A percentile compares a stretch with the other conserved stretches of the same genome.
Evolutionary conservation across 306 rosid genomes (phyloP).

Genomic region (Carpinus fangiana): DNA sequence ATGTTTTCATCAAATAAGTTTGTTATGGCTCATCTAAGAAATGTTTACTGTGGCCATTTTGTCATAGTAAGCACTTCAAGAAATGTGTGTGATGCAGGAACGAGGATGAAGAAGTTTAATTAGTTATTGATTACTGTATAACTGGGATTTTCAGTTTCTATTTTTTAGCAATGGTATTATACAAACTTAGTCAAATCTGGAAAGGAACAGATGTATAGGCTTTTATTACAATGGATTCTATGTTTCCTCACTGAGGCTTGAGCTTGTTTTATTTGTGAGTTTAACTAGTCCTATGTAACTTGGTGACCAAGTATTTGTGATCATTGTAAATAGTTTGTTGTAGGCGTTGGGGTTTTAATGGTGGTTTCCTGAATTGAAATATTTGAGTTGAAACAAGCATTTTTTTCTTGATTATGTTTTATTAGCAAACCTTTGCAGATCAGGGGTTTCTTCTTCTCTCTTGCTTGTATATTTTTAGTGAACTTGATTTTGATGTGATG

Average conservation of each 20-base stretch:
- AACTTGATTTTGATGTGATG: background rate
- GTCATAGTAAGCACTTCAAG: background rate
- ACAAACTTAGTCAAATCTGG: background rate
- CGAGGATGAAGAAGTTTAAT: background rate
- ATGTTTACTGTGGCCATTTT: background rate
- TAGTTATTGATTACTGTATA: background rate
- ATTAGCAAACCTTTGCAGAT: background rate
- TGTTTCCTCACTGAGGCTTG: background rate
- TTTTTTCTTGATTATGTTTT: background rate
- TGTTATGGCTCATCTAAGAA: background rate
- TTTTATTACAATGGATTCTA: background rate
- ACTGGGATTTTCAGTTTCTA: background rate
- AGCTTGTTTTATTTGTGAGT: background rate
- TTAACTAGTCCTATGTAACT: background rate
- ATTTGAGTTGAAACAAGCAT: background rate
- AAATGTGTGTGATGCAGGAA: conserved; percentile 6
- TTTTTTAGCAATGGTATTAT: background rate
- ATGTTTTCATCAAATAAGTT: background rate
- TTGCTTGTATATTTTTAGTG: background rate
- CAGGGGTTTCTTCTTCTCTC: background rate
- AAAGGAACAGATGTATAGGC: background rate
- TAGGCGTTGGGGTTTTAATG: background rate
- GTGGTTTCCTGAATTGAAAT: background rate
- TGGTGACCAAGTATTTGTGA: background rate
- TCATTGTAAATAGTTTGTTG: background rate